These are phyloP conservation scores for Talaromyces sp. DNA, from an alignment of 2,329 filamentous ascomycete species.

Conservation along the genomic window DNA sequence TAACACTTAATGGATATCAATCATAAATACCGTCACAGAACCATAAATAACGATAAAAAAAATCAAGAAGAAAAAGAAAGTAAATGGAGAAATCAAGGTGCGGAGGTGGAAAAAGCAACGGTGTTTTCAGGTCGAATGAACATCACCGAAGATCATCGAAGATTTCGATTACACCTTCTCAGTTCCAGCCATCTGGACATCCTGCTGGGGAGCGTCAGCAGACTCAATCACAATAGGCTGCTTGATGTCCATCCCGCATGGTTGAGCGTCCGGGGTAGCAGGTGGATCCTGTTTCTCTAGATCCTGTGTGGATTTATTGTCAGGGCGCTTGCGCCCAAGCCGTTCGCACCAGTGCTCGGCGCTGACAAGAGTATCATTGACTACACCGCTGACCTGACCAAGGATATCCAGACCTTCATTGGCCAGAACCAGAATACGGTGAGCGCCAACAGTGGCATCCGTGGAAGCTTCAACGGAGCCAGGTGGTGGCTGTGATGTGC, in stretches of 20 bases:
- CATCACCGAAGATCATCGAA: too few species aligned
- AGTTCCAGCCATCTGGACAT: slow-evolving; percentile 41
- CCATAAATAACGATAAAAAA: slow-evolving; percentile 2
- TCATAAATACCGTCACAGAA: slow-evolving; percentile 18
- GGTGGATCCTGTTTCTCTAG: slow-evolving; percentile 24
- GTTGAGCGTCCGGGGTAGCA: slow-evolving; percentile 13
- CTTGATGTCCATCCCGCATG: slow-evolving; percentile 34
- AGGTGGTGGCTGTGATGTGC: slow-evolving; percentile 47
- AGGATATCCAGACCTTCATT: slow-evolving; percentile 94
- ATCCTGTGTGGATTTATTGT: slow-evolving; percentile 27
- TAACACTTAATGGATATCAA: slow-evolving; percentile 29
- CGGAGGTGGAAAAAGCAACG: too few species aligned
- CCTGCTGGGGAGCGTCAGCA: slow-evolving; percentile 22
- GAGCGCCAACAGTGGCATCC: slow-evolving; percentile 62
- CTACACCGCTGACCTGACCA: slow-evolving; percentile 81
- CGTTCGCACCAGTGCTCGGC: slow-evolving; percentile 90
- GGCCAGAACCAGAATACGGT: slow-evolving; percentile 80
- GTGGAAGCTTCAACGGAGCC: slow-evolving; percentile 38
- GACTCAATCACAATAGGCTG: slow-evolving; percentile 23
- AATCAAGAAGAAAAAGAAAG: slow-evolving; percentile 3
- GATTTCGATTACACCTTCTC: slow-evolving; percentile 24
- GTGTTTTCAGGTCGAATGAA: too few species aligned
- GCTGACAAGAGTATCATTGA: slow-evolving; percentile 85
- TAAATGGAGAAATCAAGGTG: too few species aligned
- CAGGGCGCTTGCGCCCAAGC: slow-evolving; percentile 59